Evolutionary conservation across 495 filamentous ascomycete genomes (phyloP), one percentile per base, ranked within the genome.

Genomic region (Schizothecium vesticola): DNA sequence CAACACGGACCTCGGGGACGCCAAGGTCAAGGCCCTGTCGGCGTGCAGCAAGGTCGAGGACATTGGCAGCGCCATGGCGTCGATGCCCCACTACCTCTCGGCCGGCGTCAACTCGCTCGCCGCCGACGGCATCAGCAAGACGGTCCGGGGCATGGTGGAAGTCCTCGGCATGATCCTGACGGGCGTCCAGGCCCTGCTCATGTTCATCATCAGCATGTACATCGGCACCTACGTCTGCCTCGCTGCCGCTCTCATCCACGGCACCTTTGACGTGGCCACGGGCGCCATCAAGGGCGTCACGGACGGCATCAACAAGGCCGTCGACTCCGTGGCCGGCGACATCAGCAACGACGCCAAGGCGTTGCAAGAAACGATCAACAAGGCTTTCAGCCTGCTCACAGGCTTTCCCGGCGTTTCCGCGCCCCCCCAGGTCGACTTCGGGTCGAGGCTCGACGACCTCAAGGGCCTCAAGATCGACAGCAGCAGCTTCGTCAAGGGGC

Each of bases 41-140:
- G 92, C 93, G 64, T 99, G 95, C 73, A 92, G 90, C 64, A 87
- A 88, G 69, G 93, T 98, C n/a, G 94, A 99, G 78, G 91, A 91
- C 63, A 87, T 96, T 78, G 96, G 94, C 69, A 97, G 93, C 74
- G 86, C 93, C 43, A 94, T 99, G 92, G 95, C 93, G 24, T 97
- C 94, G 22, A 96, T 97, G 92, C 95, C 95, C 21, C 89, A 97
- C 76, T 98, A 96, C 81, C 87, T 97, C 72, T 87, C 93, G 1
- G 81, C 86, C 56, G 95, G 95, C 25, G 90, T 96, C 77, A 99
- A 99, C 78, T 87, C 92, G 43, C 80, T 98, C 36, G 88, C 92
- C 8, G 92, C 92, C 13, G 80, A 81, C 33, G 88, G 90, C 25
- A 86, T 99, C 70, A 91, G 92, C 63, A 86, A 89, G 33, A 87